Percentiles rank a stretch among this genome's conserved stretches.
phyloP scores from a whole-genome alignment of 78 protist species.

The Creolimax fragrantissima region DNA sequence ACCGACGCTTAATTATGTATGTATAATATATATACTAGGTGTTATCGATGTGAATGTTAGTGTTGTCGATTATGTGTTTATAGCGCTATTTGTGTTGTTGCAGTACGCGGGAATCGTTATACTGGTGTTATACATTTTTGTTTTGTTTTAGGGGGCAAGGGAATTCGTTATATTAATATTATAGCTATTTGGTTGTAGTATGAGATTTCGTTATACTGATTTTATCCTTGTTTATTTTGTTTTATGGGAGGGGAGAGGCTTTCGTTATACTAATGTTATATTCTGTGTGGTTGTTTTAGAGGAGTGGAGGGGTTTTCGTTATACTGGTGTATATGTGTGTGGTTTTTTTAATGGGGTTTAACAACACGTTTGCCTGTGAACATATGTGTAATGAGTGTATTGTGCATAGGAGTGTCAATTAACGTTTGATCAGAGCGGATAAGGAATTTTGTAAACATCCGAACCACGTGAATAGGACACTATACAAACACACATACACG shows the following conservation, averaged over 20 bases:
- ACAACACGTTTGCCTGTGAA: neutral
- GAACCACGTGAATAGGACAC: neutral
- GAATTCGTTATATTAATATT: too few species aligned
- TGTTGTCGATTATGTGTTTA: too few species aligned
- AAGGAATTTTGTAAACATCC: neutral
- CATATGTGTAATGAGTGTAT: neutral
- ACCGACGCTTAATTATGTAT: too few species aligned
- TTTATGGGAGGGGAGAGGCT: too few species aligned
- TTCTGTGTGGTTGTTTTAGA: neutral
- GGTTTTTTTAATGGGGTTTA: neutral
- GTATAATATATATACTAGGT: too few species aligned
- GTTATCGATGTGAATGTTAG: too few species aligned
- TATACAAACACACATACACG: slow-evolving; percentile 9
- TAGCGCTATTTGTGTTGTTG: too few species aligned
- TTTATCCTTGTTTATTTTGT: neutral
- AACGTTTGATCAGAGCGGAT: neutral
- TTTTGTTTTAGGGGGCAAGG: too few species aligned
- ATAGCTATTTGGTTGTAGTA: neutral
- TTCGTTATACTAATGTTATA: too few species aligned
- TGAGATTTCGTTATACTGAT: neutral
- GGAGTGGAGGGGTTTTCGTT: neutral
- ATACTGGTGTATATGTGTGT: neutral
- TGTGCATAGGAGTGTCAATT: neutral
- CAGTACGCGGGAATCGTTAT: too few species aligned
- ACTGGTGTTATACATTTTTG: too few species aligned